Base-by-base conservation (phyloP, 805 yeast genomes). In the Metahyphopichia silvanorum region DNA sequence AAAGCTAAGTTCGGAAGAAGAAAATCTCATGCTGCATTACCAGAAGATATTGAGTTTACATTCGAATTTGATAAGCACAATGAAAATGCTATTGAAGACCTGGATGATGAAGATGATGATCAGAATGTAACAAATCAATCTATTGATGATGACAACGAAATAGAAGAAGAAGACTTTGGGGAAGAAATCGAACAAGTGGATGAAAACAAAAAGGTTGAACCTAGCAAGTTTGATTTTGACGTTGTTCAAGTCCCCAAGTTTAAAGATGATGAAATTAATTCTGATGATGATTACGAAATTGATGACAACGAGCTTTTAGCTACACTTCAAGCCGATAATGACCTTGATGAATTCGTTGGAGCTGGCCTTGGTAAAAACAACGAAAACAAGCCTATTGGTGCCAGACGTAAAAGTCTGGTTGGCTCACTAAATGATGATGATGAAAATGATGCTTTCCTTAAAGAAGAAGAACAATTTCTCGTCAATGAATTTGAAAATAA, bases 261-360 rank as follows among this genome's bases (percentile, higher is more conserved):
- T 37, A 66, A 67, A 29, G 79, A 73, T 16, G 66, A 62, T 17
- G 74, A 66, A 29, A 44, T 64, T 26, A 61, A 60, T 36, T 75
- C 82, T 0, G 87, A 79, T 35, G 86, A 77, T 8, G 89, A 79
- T 46, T 79, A 80, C 44, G 80, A 74, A 43, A 68, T 74, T 38
- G 80, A 67, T 44, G 74, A 67, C 41, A 66, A 67, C 39, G 74
- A 65, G 38, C 48, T 67, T 20, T 49, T 67, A 26, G 74, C 73
- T 12, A 69, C 74, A 2, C 49, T 69, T 21, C 71, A 69, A 40
- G 74, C 70, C 1, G 75, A 69, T 35, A 65, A 66, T 31, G 74
- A 67, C 37, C 35, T 58, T 12, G 72, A 64, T 25, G 71, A 66
- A 34, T 64, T 65, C 35, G 30, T 38, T 10, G 33, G 32, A 5